Evolutionary conservation across 805 yeast genomes (phyloP), one percentile per base, ranked within the genome.

Genomic region (Hanseniaspora clermontiae): DNA sequence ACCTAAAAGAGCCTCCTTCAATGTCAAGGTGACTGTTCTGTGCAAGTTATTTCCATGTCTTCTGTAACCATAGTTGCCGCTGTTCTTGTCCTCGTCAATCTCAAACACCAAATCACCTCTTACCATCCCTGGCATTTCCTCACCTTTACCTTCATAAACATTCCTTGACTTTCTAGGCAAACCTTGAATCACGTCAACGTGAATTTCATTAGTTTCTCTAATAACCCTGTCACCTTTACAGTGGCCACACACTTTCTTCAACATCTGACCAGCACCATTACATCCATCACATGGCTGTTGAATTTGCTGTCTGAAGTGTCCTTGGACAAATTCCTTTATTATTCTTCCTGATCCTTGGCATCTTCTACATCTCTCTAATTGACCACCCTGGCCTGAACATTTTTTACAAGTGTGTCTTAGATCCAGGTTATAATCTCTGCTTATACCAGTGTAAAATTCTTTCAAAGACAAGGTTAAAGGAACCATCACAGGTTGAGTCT

Each of bases 301-400:
- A 62, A 90, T 76, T 59, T 83, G 85, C 69, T 93, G 97, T 59
- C 87, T 72, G 88, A 93, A 87, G 8, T 95, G 95, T 0, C 87
- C 97, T 61, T 91, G 70, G 66, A 90, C 95, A 58, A 84, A 74
- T 51, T 80, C 76, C 56, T 83, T 77, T 8, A 82, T 66, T 40
- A 78, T 69, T 24, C 83, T 74, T 31, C 98, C 98, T 29, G 71
- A 70, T 5, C 98, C 98, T 12, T 74, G 67, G 73, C 98, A 93
- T 51, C 70, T 71, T 0, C 68, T 60, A 74, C 98, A 93, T 37
- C 66, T 69, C 55, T 81, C 83, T 10, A 74, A 74, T 62, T 81
- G 68, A 12, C 91, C 89, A 1, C 98, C 98, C 5, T 84, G 74
- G 12, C 97, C 98, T 5, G 78, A 74, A 69, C 98, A 93, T 55